Evolutionary conservation across 176 grass and related monocot species (phyloP).

Genomic region (Metroxylon sagu): DNA sequence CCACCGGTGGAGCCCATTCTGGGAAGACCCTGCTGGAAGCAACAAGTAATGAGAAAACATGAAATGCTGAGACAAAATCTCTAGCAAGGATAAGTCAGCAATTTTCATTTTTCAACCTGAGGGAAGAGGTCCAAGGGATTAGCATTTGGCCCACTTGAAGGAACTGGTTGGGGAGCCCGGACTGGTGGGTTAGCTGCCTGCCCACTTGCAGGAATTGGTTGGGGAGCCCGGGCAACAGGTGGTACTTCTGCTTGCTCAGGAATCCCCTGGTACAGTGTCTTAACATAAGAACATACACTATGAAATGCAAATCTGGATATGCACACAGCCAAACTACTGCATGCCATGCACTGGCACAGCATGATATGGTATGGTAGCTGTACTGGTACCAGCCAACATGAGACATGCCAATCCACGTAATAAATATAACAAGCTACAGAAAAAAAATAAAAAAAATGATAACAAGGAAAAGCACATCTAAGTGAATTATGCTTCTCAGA

Average conservation of each 20-base stretch:
- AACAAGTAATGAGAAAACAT: neutral
- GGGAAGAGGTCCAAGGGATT: conserved; percentile 93
- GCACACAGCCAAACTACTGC: no score
- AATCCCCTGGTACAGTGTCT: conserved; percentile 53
- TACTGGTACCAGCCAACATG: no score
- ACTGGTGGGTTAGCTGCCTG: conserved; percentile 37
- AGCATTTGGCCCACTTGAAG: conserved; percentile 62
- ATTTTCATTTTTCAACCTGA: conserved; percentile 31
- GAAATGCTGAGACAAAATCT: neutral
- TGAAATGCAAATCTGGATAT: no score
- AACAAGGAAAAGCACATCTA: no score
- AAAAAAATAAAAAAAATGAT: no score
- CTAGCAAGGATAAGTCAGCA: no score
- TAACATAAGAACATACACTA: neutral
- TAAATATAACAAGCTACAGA: no score
- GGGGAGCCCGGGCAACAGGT: conserved; percentile 35
- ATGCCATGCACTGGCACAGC: no score
- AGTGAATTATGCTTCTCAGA: no score
- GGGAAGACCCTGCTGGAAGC: conserved; percentile 47
- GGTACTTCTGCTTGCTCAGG: conserved; percentile 60
- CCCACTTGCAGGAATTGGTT: conserved; percentile 24
- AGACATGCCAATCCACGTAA: no score
- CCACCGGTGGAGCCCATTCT: conserved; percentile 23
- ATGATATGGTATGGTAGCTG: no score
- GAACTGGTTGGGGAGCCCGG: conserved; percentile 30